Evolutionary conservation across 257 asterid species (phyloP), one percentile per base, ranked within the genome.

Genomic region (Orobanche coerulescens): DNA sequence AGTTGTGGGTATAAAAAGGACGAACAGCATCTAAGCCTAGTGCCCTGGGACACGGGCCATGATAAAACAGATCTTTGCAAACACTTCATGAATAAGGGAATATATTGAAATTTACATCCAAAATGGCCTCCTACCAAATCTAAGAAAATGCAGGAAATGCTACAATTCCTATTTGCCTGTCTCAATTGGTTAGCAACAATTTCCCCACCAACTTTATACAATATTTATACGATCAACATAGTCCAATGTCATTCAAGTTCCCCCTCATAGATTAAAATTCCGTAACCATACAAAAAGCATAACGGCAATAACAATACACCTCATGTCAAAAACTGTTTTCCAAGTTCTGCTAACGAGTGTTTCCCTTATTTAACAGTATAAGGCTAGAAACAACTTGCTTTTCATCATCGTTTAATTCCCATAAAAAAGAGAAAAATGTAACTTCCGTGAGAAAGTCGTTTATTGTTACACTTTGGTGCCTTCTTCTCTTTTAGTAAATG

Each of bases 231-330:
- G 44, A 42, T 19, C 13, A 31, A 48, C 19, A 12, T 2, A 5
- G 19, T 66, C 48, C 44, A 44, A 42, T 50, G 13, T 46, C 39
- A 24, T 11, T 56, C 69, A 37, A 49, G 44, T 12, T 37, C 47
- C 57, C 53, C 40, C n/a, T 30, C 37, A 11, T 13, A 31, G 44
- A 52, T 42, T 52, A 37, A 64, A 20, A 33, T 8, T 19, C 51
- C 36, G 7, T 16, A 8, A 37, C 19, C 42, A 53, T 12, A 50
- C 23, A 50, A 49, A 6, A 19, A 33, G 9, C 11, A 64, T 10
- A 23, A 20, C 6, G 33, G 34, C 44, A 28, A 42, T n/a, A 22
- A 30, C 37, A 66, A 30, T 19, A 4, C 3, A 56, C 24, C 14
- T 56, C 10, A 22, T 19, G 58, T n/a, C 8, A 30, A 57, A 36